A percentile compares a stretch with the other conserved stretches of the same genome.
These are phyloP conservation scores for Papiliotrema terrestris DNA, from an alignment of 1,284 basidiomycete species.

Conservation along the genomic window DNA sequence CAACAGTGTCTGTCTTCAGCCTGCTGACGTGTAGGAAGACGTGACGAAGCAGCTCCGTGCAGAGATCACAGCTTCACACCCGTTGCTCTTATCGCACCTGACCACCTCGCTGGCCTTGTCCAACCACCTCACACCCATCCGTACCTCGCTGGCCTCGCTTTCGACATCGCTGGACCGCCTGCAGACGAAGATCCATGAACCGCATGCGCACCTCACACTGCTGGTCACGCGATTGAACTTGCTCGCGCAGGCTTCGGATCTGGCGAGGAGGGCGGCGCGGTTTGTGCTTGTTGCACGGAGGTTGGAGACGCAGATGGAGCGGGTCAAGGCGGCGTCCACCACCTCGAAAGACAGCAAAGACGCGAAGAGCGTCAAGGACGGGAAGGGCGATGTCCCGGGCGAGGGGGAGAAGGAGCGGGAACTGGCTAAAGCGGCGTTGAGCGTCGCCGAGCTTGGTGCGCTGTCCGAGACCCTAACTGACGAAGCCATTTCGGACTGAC, in stretches of 20 bases:
- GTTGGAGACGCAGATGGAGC: conserved; percentile 72
- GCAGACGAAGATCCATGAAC: conserved; percentile 74
- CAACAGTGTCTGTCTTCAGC: no score
- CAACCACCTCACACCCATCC: conserved; percentile 44
- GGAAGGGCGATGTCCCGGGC: conserved; percentile 10
- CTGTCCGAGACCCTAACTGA: no score
- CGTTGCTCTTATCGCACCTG: conserved; percentile 49
- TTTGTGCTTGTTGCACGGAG: conserved; percentile 76
- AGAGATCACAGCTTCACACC: conserved; percentile 50
- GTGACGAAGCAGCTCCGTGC: conserved; percentile 79
- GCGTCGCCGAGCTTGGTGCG: conserved; percentile 79
- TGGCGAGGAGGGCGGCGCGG: conserved; percentile 73
- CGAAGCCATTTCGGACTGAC: no score
- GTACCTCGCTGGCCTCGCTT: conserved; percentile 35
- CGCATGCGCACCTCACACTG: conserved; percentile 67
- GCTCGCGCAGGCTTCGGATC: conserved; percentile 73
- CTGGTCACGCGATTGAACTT: conserved; percentile 70
- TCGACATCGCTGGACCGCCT: conserved; percentile 56
- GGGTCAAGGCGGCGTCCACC: conserved; percentile 50
- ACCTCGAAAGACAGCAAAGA: conserved; percentile 28
- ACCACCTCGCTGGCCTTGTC: conserved; percentile 65
- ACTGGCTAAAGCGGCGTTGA: conserved; percentile 84
- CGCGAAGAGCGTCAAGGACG: neutral
- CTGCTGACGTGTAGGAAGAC: conserved; percentile 58
- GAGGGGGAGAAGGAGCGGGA: conserved; percentile 78